Evolutionary conservation across 306 rosid species (phyloP), one percentile per base, ranked within the genome.

Genomic region (Glycine tomentella): DNA sequence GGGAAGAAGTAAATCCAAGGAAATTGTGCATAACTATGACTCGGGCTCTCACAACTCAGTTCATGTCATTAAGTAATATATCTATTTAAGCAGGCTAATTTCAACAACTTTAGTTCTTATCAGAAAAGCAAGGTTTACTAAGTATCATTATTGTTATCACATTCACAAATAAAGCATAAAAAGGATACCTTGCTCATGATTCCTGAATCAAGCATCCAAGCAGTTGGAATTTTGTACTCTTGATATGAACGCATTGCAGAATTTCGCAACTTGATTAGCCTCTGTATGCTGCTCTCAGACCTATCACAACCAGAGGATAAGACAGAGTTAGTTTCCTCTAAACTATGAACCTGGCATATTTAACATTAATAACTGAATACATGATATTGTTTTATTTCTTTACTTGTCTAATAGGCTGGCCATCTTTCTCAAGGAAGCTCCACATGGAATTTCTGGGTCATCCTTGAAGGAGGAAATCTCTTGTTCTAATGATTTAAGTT

Each of bases 131-230:
- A 65, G 12, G 17, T 44, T 65, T 57, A 67, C 42, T 3, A 9
- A 44, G 65, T 52, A n/a, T 46, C 20, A 20, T 55, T 51, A 3
- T 45, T 25, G 51, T 17, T 16, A 13, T 62, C 38, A 73, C 77
- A 72, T 53, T 64, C 67, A 59, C 74, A 70, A 33, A 48, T 50
- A 20, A 66, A 8, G 9, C 52, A 38, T 42, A 56, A 20, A 63
- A 49, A 59, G 55, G 45, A 82, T 84, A 93, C 98, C 91, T 89
- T 87, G 55, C 82, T 74, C 84, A 72, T 81, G 51, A 91, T 89
- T 75, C 98, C 98, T 8, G 97, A 85, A 84, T 93, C 98, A 64
- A 93, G 97, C 98, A 91, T 93, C 98, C 98, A 93, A 69, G 86
- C 83, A 53, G 83, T 89, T 62, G 98, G 97, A 75, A 93, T 90